These are phyloP conservation scores for Effrenium voratum DNA, from an alignment of 73 alveolate species.

Conservation along the genomic window DNA sequence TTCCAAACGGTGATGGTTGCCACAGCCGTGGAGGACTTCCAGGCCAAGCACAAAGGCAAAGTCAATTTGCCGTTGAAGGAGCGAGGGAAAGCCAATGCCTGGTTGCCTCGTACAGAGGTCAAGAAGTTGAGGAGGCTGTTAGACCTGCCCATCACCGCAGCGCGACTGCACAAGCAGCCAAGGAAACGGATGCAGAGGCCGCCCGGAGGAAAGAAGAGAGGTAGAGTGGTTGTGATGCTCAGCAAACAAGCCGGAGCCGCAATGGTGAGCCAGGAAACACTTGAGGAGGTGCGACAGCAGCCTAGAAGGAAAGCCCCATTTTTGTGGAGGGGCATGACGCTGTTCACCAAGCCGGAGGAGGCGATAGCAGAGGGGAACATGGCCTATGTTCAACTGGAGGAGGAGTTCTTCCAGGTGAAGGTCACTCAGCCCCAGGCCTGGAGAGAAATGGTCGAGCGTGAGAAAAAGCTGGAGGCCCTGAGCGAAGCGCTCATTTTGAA, in stretches of 20 bases:
- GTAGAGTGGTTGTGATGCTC: neutral
- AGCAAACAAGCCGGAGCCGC: neutral
- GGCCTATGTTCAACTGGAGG: no score
- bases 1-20: no score
- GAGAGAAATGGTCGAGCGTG: no score
- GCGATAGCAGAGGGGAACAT: no score
- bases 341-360: no score
- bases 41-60: no score
- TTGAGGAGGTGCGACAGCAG: neutral
- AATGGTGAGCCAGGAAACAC: neutral
- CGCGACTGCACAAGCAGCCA: neutral
- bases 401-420: no score
- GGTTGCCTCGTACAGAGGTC: neutral
- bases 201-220: neutral
- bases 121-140: neutral
- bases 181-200: neutral
- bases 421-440: no score
- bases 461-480: no score
- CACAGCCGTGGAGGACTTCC: no score
- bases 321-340: neutral
- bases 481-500: no score
- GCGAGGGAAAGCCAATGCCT: neutral
- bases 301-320: neutral
- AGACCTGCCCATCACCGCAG: neutral
- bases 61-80: no score